Conservation (phyloP, 1,139 yeast genomes). For the Debaryomyces udenii region DNA sequence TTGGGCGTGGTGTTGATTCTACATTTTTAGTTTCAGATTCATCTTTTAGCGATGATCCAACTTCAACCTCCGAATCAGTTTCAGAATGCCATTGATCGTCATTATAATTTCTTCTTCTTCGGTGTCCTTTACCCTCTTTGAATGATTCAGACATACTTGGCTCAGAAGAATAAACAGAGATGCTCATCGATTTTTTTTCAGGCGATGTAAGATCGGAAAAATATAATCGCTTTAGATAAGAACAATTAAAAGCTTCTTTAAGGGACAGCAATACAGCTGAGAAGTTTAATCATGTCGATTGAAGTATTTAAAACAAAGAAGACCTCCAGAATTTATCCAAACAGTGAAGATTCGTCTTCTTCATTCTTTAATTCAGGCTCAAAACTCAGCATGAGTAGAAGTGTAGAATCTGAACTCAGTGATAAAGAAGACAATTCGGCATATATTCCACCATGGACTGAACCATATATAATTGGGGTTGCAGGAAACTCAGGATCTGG, state of each 20-base stretch:
- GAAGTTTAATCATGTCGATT: background rate
- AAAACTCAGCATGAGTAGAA: background rate
- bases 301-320: constrained; percentile 13
- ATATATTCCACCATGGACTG: constrained; percentile 93
- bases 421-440: constrained; percentile 15
- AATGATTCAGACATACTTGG: constrained; percentile 8
- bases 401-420: background rate
- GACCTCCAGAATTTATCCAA: constrained; percentile 27
- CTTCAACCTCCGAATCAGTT: constrained; percentile 11
- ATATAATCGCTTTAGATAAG: too few species aligned
- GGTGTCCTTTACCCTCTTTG: constrained; percentile 22
- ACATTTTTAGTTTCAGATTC: background rate
- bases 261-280: background rate
- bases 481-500: constrained; percentile 97
- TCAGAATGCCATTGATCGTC: constrained; percentile 11
- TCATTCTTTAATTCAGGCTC: constrained; percentile 9
- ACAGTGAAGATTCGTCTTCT: constrained; percentile 22
- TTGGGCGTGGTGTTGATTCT: background rate
- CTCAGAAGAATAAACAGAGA: constrained; percentile 1
- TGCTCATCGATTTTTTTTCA: constrained; percentile 5
- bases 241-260: background rate
- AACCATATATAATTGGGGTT: constrained; percentile 91
- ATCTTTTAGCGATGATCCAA: background rate
- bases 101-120: constrained; percentile 19
- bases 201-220: too few species aligned